phyloP scores from a whole-genome alignment of 2,329 filamentous ascomycete species.

The Penicillium sp. region DNA sequence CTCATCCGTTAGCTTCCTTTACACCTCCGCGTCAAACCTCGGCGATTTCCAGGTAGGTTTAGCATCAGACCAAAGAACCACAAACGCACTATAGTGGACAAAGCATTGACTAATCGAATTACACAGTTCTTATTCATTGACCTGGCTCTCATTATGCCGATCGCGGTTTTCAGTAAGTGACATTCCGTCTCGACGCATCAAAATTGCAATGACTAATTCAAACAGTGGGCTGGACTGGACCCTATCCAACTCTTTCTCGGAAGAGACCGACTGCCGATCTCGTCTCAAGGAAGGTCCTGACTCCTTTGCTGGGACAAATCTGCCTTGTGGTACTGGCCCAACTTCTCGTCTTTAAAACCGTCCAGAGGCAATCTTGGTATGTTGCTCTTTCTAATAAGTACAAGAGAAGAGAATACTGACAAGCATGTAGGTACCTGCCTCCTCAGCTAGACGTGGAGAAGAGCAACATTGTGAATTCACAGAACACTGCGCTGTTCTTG shows the following conservation, averaged over 20 bases:
- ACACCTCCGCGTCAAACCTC: slow-evolving; percentile 88
- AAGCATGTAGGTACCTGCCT: slow-evolving; percentile 69
- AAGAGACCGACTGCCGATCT: slow-evolving; percentile 92
- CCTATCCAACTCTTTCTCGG: slow-evolving; percentile 73
- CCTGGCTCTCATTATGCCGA: slow-evolving; percentile 85
- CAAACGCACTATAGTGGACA: background rate
- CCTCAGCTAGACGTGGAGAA: slow-evolving; percentile 77
- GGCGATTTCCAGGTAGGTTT: slow-evolving; percentile 81
- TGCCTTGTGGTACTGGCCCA: slow-evolving; percentile 78
- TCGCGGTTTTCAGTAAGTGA: slow-evolving; percentile 84
- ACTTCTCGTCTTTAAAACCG: slow-evolving; percentile 71
- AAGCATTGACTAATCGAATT: slow-evolving; percentile 8
- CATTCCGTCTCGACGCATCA: background rate
- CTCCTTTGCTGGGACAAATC: slow-evolving; percentile 88
- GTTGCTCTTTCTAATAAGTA: background rate
- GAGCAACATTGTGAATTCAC: slow-evolving; percentile 85
- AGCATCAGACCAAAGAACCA: background rate
- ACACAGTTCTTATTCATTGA: slow-evolving; percentile 88
- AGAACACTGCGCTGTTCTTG: slow-evolving; percentile 90
- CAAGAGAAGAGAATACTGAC: slow-evolving; percentile 18
- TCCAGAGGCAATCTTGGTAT: slow-evolving; percentile 79
- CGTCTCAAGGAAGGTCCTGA: slow-evolving; percentile 89
- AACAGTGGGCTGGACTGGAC: slow-evolving; percentile 89
- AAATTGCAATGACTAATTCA: slow-evolving; percentile 2
- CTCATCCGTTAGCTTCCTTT: slow-evolving; percentile 93